These are phyloP conservation scores for Geoglossum glabrum DNA, from an alignment of 495 filamentous ascomycete species.

Conservation along the genomic window DNA sequence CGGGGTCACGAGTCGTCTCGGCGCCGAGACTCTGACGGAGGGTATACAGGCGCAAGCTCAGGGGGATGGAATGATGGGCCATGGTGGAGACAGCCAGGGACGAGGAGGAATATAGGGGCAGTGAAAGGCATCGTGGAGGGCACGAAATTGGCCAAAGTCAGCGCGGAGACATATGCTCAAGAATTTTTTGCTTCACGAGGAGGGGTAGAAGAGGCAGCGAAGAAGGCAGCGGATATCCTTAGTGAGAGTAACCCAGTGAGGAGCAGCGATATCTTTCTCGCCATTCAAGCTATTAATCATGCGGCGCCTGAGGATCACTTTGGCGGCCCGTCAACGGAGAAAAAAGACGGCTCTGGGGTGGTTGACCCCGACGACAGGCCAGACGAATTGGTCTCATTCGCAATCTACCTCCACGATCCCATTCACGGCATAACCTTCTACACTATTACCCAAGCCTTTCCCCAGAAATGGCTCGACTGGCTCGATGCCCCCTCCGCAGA, in stretches of 20 bases:
- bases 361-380: conserved; percentile 26
- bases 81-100: conserved; percentile 69
- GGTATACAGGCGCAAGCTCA: conserved; percentile 31
- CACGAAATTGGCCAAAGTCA: conserved; percentile 70
- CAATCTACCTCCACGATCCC: conserved; percentile 82
- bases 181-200: conserved; percentile 64
- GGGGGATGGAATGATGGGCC: conserved; percentile 77
- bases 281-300: conserved; percentile 69
- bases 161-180: conserved; percentile 65
- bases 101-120: conserved; percentile 54
- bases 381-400: conserved; percentile 53
- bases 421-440: conserved; percentile 78
- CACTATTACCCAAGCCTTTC: conserved; percentile 67
- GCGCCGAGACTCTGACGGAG: conserved; percentile 37
- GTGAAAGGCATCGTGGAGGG: conserved; percentile 68
- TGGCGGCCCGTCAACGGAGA: conserved; percentile 30
- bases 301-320: conserved; percentile 44
- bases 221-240: conserved; percentile 49
- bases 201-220: conserved; percentile 61
- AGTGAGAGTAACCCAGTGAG: conserved; percentile 76
- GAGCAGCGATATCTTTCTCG: conserved; percentile 83
- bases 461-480: conserved; percentile 76
- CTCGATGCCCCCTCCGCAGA: conserved; percentile 52
- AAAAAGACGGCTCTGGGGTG: conserved; percentile 28
- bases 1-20: conserved; percentile 68